These are phyloP conservation scores for Mimosa pudica DNA, from an alignment of 306 rosid genomes.

Conservation along the genomic window DNA sequence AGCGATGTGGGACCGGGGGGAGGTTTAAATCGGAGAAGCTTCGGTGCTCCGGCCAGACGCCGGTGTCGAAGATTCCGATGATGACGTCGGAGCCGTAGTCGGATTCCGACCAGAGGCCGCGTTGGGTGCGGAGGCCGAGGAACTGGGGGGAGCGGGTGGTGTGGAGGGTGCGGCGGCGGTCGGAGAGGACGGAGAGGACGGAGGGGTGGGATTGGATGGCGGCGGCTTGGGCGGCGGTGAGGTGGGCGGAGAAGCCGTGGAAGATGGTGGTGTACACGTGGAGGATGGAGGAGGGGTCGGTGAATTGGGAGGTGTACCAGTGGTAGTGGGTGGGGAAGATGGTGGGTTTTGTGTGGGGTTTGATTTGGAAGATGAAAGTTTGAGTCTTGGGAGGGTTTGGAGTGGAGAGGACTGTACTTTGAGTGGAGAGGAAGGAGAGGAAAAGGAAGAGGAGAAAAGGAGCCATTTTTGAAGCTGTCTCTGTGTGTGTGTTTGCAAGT, in stretches of 20 bases:
- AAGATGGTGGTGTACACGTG: slow-evolving; percentile 76
- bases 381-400: slow-evolving; percentile 37
- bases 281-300: slow-evolving; percentile 58
- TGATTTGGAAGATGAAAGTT: slow-evolving; percentile 72
- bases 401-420: slow-evolving; percentile 9
- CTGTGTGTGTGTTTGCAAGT: not conserved
- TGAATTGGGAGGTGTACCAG: slow-evolving; percentile 82
- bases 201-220: slow-evolving; percentile 56
- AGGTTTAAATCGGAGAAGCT: slow-evolving; percentile 80
- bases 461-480: not conserved
- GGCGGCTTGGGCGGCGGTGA: slow-evolving; percentile 45
- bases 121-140: slow-evolving; percentile 86
- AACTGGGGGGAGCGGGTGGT: slow-evolving; percentile 97
- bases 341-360: slow-evolving; percentile 66
- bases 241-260: slow-evolving; percentile 88
- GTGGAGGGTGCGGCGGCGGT: slow-evolving; percentile 75
- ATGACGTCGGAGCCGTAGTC: slow-evolving; percentile 91
- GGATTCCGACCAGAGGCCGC: slow-evolving; percentile 89
- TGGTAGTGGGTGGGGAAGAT: slow-evolving; percentile 73
- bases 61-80: slow-evolving; percentile 82
- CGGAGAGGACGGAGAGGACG: slow-evolving; percentile 71
- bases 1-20: slow-evolving; percentile 70
- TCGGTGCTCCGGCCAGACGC: slow-evolving; percentile 77
- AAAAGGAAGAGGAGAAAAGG: slow-evolving; percentile 17
- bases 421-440: slow-evolving; percentile 33